Evolutionary conservation across 2,329 filamentous ascomycete genomes (phyloP), one percentile per base, ranked within the genome.

Genomic region (Ophiostoma himal-ulmi): DNA sequence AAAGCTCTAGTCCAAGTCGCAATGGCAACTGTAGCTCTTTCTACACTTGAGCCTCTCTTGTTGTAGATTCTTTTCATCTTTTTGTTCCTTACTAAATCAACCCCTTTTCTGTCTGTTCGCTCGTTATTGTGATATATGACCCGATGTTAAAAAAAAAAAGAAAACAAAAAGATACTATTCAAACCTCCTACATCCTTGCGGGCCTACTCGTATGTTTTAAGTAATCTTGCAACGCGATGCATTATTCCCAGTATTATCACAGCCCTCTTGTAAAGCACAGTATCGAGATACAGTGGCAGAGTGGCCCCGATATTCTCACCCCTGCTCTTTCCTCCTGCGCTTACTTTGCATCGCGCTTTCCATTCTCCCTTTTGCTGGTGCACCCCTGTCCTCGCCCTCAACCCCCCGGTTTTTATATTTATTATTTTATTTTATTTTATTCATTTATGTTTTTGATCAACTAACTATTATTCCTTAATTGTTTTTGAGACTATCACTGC

Each of bases 1-100:
- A 57, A 26, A 57, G 52, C 52, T 48, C 44, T 22, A 54, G 48
- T 26, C n/a, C 30, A 30, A 54, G 48, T 54, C 6, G 48, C 48
- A 54, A 26, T 54, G 48, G 48, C 41, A 54, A 22, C n/a, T 26
- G 5, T 57, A 48, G 14, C 44, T 57, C 52, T 57, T 57, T 57
- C 52, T 57, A 57, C 52, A 57, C 52, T 57, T 57, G 52, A 57
- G 52, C n/a, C 22, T 22, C 22, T 57, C 48, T 54, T 54, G 17
- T n/a, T 48, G 44, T 48, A 48, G 17, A 48, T 57, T 57, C 22
- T 26, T 14, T 57, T 13, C 10, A 3, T 30, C 52, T 26, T 26
- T 26, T 11, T n/a, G 5, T 54, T 54, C n/a, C 6, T 26, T 22
- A 5, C 11, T 44, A 44, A 10, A 39, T 44, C 13, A 4, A 5